These are phyloP conservation scores for Coffea canephora DNA, from an alignment of 257 asterid genomes.

Conservation along the genomic window DNA sequence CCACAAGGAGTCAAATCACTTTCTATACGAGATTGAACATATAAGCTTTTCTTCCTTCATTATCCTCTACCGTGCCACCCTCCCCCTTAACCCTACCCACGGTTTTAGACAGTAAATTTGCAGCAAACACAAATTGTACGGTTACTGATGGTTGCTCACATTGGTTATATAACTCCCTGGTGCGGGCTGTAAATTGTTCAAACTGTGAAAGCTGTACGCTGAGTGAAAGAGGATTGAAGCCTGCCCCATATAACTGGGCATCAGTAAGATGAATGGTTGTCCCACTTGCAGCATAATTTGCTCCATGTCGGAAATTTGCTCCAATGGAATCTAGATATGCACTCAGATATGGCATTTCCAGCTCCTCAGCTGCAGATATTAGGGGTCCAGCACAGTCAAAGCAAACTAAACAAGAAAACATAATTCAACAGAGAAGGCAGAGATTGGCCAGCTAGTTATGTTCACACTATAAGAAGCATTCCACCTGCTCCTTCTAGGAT, in stretches of 20 bases:
- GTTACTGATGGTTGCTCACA: background rate
- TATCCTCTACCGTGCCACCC: background rate
- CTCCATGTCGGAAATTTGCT: conserved; percentile 25
- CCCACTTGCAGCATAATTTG: conserved; percentile 27
- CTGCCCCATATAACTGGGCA: conserved; percentile 14
- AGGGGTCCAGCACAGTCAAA: background rate
- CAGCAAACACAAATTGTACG: background rate
- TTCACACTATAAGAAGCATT: no score
- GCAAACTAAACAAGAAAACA: background rate
- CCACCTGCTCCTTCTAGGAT: no score
- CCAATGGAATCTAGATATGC: conserved; percentile 32
- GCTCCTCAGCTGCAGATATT: conserved; percentile 24
- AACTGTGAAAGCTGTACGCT: conserved; percentile 24
- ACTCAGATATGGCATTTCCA: conserved; percentile 19
- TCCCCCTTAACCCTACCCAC: no score
- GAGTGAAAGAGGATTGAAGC: conserved; percentile 21
- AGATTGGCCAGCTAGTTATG: background rate
- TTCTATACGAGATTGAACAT: background rate
- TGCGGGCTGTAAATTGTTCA: conserved; percentile 25
- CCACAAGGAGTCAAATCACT: background rate
- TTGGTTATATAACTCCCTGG: conserved; percentile 6
- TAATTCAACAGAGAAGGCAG: background rate
- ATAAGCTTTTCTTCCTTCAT: background rate
- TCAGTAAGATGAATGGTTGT: conserved; percentile 22
- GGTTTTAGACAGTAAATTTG: background rate